A percentile compares a stretch with the other conserved stretches of the same genome.
Evolutionary conservation across 139 green algal genomes (phyloP).

Genomic region (Nannochloris sp.): DNA sequence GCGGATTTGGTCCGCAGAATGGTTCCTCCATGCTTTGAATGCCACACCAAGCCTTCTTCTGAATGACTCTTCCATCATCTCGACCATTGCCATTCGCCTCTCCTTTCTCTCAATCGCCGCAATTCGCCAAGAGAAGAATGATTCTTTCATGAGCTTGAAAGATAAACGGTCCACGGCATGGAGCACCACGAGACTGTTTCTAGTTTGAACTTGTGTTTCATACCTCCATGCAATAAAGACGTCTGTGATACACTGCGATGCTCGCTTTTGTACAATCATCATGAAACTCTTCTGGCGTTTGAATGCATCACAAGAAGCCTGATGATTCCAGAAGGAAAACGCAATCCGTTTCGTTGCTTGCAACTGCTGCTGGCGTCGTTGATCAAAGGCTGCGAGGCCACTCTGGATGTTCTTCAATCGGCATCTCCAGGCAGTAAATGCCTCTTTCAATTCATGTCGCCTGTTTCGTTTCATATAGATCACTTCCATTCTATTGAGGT

Average conservation of each 20-base stretch:
- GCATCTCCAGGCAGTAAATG: too few relatives aligned
- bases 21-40: conserved; percentile 24
- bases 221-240: conserved; percentile 11
- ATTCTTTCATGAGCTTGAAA: not conserved
- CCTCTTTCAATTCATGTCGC: not conserved
- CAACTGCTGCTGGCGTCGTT: too few relatives aligned
- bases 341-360: too few relatives aligned
- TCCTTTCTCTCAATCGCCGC: conserved; percentile 11
- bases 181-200: conserved; percentile 2
- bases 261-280: conserved; percentile 1
- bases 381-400: too few relatives aligned
- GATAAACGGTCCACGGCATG: conserved; percentile 16
- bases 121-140: conserved; percentile 16
- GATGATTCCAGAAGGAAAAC: too few relatives aligned
- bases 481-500: not conserved
- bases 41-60: conserved; percentile 11
- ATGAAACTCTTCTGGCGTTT: conserved; percentile 1
- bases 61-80: conserved; percentile 21
- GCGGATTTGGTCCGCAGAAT: conserved; percentile 9
- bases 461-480: not conserved
- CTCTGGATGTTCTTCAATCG: too few relatives aligned
- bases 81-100: conserved; percentile 15
- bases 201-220: conserved; percentile 3
- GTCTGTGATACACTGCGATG: not conserved
- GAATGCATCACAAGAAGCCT: too few relatives aligned